A percentile compares a stretch with the other conserved stretches of the same genome.
Evolutionary conservation across 441 rosid genomes (phyloP).

Genomic region (Theobroma grandiflorum): DNA sequence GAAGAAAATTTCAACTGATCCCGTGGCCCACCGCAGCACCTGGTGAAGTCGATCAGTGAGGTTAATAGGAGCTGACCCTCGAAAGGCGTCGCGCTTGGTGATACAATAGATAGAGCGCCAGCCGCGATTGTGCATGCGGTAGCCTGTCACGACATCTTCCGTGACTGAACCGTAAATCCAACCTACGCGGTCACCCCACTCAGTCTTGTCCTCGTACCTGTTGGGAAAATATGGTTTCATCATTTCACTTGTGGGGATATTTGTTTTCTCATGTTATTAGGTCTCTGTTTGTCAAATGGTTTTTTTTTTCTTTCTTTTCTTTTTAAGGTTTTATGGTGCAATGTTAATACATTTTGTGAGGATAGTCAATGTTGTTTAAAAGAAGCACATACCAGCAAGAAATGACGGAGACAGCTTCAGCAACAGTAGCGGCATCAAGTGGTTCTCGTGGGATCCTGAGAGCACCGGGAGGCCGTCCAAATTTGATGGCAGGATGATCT

Average conservation of each 20-base stretch:
- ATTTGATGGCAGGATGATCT: conserved; percentile 83
- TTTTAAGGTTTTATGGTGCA: neutral
- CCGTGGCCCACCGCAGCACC: conserved; percentile 91
- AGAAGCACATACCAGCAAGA: conserved; percentile 72
- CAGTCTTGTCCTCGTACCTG: conserved; percentile 92
- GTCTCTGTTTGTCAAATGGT: neutral
- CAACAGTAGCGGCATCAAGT: conserved; percentile 82
- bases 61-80: conserved; percentile 89
- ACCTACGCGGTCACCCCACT: conserved; percentile 92
- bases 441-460: conserved; percentile 78
- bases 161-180: conserved; percentile 96
- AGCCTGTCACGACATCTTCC: conserved; percentile 92
- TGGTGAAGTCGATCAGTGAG: conserved; percentile 89
- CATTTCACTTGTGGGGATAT: neutral
- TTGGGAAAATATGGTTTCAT: neutral
- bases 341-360: neutral
- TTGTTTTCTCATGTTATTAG: neutral
- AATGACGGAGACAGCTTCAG: conserved; percentile 86
- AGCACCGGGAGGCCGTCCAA: conserved; percentile 86
- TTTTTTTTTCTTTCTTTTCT: neutral
- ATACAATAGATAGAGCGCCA: conserved; percentile 89
- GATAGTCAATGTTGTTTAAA: neutral
- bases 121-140: conserved; percentile 94
- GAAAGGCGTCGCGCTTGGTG: conserved; percentile 83
- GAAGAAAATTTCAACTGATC: conserved; percentile 91